These are phyloP conservation scores for Dalbergia cultrata DNA, from an alignment of 306 rosid species.

Conservation along the genomic window DNA sequence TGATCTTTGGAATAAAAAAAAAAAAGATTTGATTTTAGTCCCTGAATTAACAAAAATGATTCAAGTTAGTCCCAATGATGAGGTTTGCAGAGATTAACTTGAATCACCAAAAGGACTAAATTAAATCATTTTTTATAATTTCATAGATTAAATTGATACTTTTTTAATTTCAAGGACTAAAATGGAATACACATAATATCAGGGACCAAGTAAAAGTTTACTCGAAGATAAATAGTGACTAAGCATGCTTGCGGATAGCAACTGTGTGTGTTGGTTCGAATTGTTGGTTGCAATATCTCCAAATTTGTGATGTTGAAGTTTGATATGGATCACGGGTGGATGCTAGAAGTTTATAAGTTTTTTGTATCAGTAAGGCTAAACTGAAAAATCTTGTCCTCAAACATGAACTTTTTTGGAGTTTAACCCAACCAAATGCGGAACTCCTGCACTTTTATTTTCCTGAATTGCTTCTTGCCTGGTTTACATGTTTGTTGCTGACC, in stretches of 20 bases:
- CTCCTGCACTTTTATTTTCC: background rate
- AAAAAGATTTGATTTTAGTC: too few species aligned
- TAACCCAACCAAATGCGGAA: background rate
- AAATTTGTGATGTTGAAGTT: slow-evolving; percentile 7
- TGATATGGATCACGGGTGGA: slow-evolving; percentile 11
- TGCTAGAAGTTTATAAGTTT: background rate
- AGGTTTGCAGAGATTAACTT: too few species aligned
- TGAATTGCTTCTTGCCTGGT: slow-evolving; percentile 2
- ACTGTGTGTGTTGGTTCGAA: background rate
- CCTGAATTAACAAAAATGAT: too few species aligned
- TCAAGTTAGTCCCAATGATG: too few species aligned
- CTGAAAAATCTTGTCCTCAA: background rate
- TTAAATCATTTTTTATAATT: too few species aligned
- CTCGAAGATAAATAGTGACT: background rate
- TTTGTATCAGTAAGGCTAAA: too few species aligned
- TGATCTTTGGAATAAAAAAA: too few species aligned
- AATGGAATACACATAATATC: too few species aligned
- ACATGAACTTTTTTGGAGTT: background rate
- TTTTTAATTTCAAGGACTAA: too few species aligned
- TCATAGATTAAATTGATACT: too few species aligned
- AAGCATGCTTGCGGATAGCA: background rate
- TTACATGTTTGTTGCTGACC: slow-evolving; percentile 6
- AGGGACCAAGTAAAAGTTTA: too few species aligned
- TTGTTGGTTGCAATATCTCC: slow-evolving; percentile 9
- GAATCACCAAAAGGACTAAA: too few species aligned